Conservation (phyloP, 371 early-diverging fungal genomes). For the Fennellomyces sp. region DNA sequence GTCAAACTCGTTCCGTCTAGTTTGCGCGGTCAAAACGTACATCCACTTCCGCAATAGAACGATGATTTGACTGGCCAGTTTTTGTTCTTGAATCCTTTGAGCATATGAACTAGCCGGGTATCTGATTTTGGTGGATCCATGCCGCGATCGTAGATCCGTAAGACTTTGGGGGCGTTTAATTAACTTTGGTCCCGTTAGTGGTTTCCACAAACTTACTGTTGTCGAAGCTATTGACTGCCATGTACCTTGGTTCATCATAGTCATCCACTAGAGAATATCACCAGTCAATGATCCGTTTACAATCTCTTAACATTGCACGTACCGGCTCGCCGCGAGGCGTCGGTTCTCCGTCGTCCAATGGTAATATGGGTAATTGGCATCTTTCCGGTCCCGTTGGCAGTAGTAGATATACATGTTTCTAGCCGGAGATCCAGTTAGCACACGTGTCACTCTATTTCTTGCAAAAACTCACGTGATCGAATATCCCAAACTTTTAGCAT, state of each 20-base stretch:
- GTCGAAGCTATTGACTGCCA: conserved; percentile 89
- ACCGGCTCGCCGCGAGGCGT: conserved; percentile 54
- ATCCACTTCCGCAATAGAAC: conserved; percentile 75
- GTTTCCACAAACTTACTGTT: conserved; percentile 59
- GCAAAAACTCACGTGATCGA: conserved; percentile 59
- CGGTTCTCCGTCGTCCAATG: conserved; percentile 53
- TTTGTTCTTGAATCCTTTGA: conserved; percentile 87
- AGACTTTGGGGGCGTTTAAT: conserved; percentile 47
- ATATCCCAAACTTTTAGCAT: conserved; percentile 86
- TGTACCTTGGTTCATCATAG: conserved; percentile 79
- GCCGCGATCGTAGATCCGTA: conserved; percentile 86
- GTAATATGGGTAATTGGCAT: conserved; percentile 85
- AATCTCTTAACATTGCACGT: neutral
- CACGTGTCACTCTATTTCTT: neutral
- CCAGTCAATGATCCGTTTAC: neutral
- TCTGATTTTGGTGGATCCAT: conserved; percentile 72
- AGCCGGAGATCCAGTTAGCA: neutral
- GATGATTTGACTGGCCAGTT: conserved; percentile 91
- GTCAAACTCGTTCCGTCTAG: neutral
- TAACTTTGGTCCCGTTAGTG: neutral
- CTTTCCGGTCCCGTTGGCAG: conserved; percentile 66
- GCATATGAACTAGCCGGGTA: conserved; percentile 66
- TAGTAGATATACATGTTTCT: conserved; percentile 61
- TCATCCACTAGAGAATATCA: conserved; percentile 43
- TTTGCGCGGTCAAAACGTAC: conserved; percentile 33